phyloP scores from a whole-genome alignment of 306 rosid genomes.

The Pyrus bretschneideri region DNA sequence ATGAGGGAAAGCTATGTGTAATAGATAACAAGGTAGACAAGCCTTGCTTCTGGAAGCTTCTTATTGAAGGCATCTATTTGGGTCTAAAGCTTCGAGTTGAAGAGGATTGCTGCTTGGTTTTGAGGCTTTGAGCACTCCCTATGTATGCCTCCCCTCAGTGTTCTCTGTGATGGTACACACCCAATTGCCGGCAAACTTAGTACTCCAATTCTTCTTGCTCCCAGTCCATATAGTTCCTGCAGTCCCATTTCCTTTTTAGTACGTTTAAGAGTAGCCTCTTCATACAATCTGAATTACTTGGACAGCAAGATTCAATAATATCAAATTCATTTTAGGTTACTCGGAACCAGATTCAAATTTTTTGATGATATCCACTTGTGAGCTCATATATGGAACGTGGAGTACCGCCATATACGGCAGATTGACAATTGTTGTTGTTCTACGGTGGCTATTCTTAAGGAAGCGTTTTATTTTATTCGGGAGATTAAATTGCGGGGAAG shows the following conservation, averaged over 20 bases:
- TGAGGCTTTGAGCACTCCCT: conserved; percentile 38
- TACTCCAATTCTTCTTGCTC: conserved; percentile 66
- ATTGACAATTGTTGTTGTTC: too few species aligned
- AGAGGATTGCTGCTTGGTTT: conserved; percentile 48
- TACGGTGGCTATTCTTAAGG: too few species aligned
- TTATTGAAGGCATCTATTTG: conserved; percentile 19
- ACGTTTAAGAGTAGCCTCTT: background rate
- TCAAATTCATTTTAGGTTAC: background rate
- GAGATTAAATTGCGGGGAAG: too few species aligned
- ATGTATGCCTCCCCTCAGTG: conserved; percentile 34
- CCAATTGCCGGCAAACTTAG: conserved; percentile 46
- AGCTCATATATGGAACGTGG: too few species aligned
- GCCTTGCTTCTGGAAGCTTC: conserved; percentile 33
- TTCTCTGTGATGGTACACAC: conserved; percentile 67
- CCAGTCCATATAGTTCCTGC: conserved; percentile 52
- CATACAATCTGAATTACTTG: background rate
- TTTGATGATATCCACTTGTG: too few species aligned
- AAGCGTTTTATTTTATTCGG: too few species aligned
- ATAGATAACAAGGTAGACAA: conserved; percentile 58
- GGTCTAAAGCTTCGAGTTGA: conserved; percentile 55
- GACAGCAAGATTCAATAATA: background rate
- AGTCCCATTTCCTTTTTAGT: background rate
- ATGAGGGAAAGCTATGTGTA: conserved; percentile 23
- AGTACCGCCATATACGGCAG: too few species aligned
- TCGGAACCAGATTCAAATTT: too few species aligned